Conservation (phyloP, 1,139 yeast genomes). For the Meyerozyma sp. region DNA sequence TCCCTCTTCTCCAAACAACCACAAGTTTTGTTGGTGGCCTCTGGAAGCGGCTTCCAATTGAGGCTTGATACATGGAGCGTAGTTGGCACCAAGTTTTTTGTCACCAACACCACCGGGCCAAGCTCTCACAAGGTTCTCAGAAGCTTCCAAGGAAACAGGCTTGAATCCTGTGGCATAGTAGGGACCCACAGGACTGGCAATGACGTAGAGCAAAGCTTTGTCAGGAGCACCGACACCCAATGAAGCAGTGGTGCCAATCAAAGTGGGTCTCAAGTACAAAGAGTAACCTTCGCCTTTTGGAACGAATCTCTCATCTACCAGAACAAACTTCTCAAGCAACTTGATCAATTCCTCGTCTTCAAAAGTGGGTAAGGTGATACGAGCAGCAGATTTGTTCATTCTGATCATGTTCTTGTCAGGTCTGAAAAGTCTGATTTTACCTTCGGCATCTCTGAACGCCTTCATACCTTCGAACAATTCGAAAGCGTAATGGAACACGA, state of each 20-base stretch:
- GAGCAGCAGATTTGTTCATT: conserved; percentile 80
- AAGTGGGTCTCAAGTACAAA: conserved; percentile 85
- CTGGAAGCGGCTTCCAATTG: conserved; percentile 80
- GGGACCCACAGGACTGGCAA: conserved; percentile 96
- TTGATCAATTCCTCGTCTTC: conserved; percentile 73
- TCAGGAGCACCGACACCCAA: conserved; percentile 82
- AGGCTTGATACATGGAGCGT: conserved; percentile 91
- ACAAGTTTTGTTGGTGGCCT: conserved; percentile 92
- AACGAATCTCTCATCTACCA: conserved; percentile 68
- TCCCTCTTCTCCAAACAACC: conserved; percentile 92
- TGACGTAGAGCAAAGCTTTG: conserved; percentile 74
- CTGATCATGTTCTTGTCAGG: conserved; percentile 88
- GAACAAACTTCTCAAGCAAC: conserved; percentile 68
- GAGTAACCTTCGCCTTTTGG: conserved; percentile 87
- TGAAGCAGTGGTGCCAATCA: conserved; percentile 86
- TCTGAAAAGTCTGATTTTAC: conserved; percentile 76
- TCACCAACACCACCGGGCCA: conserved; percentile 99
- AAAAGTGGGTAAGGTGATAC: conserved; percentile 84
- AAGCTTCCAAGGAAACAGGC: conserved; percentile 90
- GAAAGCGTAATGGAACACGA: conserved; percentile 91
- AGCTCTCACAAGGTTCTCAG: conserved; percentile 92
- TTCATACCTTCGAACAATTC: conserved; percentile 95
- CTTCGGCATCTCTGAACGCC: conserved; percentile 74
- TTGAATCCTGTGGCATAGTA: conserved; percentile 87
- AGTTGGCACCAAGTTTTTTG: conserved; percentile 94